Evolutionary conservation across 768 basidiomycete species (phyloP).

Genomic region (Tulasnella sp.): DNA sequence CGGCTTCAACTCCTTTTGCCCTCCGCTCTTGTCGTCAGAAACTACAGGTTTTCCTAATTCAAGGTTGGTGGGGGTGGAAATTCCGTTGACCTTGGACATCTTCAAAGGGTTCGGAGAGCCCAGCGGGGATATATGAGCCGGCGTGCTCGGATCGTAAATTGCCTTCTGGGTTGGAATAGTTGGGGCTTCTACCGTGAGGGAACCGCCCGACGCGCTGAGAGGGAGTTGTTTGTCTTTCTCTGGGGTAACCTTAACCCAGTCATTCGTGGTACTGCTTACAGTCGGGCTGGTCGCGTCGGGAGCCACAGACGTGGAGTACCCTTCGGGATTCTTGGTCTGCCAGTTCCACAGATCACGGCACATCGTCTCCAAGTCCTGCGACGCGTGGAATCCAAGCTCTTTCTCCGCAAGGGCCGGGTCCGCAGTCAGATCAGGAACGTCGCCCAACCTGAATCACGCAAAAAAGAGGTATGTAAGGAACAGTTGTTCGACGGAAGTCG

Average conservation of each 20-base stretch:
- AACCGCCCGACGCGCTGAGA: neutral
- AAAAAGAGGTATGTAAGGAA: constrained; percentile 23
- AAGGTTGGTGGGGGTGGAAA: constrained; percentile 6
- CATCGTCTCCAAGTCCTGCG: constrained; percentile 80
- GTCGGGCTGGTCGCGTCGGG: neutral
- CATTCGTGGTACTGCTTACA: neutral
- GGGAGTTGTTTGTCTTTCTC: neutral
- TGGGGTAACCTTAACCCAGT: constrained; percentile 24
- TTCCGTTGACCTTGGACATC: neutral
- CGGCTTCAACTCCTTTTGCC: neutral
- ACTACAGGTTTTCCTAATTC: constrained; percentile 5
- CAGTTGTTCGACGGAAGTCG: neutral
- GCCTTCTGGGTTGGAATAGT: constrained; percentile 5
- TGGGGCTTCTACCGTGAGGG: neutral
- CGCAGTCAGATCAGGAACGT: constrained; percentile 95
- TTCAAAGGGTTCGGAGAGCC: neutral
- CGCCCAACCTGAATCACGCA: constrained; percentile 62
- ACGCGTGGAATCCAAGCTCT: constrained; percentile 89
- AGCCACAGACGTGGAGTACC: constrained; percentile 43
- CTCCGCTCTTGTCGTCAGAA: neutral
- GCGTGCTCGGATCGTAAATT: constrained; percentile 22
- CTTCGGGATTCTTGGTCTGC: constrained; percentile 87
- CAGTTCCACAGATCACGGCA: constrained; percentile 98
- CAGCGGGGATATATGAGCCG: constrained; percentile 13
- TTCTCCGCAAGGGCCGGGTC: constrained; percentile 86